phyloP scores from a whole-genome alignment of 2,329 filamentous ascomycete species.

The Fusarium nodosum region DNA sequence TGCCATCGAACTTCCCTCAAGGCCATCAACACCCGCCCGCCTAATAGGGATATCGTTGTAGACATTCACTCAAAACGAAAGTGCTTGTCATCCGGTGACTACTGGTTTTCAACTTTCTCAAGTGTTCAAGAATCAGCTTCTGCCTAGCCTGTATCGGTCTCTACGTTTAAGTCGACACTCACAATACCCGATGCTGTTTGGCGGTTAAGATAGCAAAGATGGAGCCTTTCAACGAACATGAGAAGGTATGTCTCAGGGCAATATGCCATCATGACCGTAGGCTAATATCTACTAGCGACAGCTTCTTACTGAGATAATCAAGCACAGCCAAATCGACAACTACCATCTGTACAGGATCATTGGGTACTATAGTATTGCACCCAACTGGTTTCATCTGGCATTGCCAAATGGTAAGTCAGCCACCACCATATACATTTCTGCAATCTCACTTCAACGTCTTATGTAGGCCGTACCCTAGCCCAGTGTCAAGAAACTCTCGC shows the following conservation, averaged over 20 bases:
- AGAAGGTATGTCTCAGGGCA: slow-evolving; percentile 61
- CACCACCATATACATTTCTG: background rate
- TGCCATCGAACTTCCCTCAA: background rate
- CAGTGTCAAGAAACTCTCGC: slow-evolving; percentile 60
- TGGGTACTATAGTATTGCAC: slow-evolving; percentile 56
- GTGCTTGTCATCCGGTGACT: background rate
- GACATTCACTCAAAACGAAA: background rate
- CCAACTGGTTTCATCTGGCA: slow-evolving; percentile 64
- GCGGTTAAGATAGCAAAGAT: slow-evolving; percentile 25
- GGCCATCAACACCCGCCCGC: background rate
- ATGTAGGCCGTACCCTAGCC: slow-evolving; percentile 62
- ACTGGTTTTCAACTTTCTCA: slow-evolving; percentile 5
- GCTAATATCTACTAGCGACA: slow-evolving; percentile 62
- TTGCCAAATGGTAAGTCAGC: slow-evolving; percentile 59
- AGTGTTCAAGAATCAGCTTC: slow-evolving; percentile 1
- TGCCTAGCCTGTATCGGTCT: too few relatives aligned
- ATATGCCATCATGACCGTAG: background rate
- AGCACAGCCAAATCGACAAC: slow-evolving; percentile 65
- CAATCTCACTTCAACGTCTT: slow-evolving; percentile 3
- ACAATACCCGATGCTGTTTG: background rate
- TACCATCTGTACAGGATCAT: slow-evolving; percentile 63
- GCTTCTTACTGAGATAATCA: slow-evolving; percentile 70
- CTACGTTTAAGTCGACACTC: background rate
- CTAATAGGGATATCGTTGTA: background rate
- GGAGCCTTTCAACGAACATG: slow-evolving; percentile 61